A percentile compares a stretch with the other conserved stretches of the same genome.
phyloP scores from a whole-genome alignment of 2,329 filamentous ascomycete genomes.

The Colletotrichum cordylinicola region DNA sequence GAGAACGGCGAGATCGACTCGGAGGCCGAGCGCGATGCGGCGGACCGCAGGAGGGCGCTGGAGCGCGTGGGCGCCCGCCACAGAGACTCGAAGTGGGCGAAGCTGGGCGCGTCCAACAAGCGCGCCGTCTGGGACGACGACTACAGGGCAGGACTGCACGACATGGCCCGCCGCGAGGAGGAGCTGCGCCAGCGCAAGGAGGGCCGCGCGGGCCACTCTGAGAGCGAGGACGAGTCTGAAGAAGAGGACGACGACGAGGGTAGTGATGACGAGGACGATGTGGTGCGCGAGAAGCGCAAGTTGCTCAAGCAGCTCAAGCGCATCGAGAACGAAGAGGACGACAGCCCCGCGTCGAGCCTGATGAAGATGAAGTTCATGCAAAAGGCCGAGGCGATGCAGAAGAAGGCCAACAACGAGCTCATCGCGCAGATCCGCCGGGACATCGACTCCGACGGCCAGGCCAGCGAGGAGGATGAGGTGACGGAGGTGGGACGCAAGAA shows the following conservation, averaged over 20 bases:
- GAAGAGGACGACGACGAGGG: conserved; percentile 63
- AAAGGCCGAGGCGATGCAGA: conserved; percentile 80
- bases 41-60: conserved; percentile 78
- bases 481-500: conserved; percentile 72
- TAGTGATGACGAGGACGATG: conserved; percentile 50
- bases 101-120: conserved; percentile 79
- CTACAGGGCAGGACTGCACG: conserved; percentile 76
- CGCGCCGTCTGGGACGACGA: conserved; percentile 89
- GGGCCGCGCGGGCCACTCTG: conserved; percentile 61
- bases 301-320: conserved; percentile 51
- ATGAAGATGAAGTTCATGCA: conserved; percentile 95
- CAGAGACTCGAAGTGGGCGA: conserved; percentile 91
- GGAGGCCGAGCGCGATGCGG: conserved; percentile 67
- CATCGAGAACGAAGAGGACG: conserved; percentile 49
- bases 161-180: conserved; percentile 83
- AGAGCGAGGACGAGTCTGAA: conserved; percentile 59
- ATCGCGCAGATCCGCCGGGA: conserved; percentile 73
- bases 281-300: conserved; percentile 42
- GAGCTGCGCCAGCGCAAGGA: conserved; percentile 82
- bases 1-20: conserved; percentile 68
- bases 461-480: conserved; percentile 56
- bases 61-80: conserved; percentile 87
- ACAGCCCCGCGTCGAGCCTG: conserved; percentile 68
- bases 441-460: conserved; percentile 67
- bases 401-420: conserved; percentile 81